Conservation (phyloP, 1,284 basidiomycete species). For the Acaromyces ingoldii region DNA sequence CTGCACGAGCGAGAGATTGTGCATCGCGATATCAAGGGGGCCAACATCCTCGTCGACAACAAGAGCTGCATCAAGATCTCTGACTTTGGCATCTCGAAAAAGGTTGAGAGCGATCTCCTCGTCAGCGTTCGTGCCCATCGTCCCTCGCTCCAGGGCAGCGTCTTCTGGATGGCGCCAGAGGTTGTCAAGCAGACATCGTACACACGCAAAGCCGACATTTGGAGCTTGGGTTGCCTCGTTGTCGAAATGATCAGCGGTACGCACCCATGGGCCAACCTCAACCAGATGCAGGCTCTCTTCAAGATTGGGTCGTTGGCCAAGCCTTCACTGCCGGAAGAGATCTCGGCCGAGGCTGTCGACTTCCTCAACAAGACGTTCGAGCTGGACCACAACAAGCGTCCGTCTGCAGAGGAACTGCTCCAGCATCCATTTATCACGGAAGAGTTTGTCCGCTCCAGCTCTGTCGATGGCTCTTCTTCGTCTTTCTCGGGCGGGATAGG, state of each 20-base stretch:
- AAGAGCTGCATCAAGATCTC: constrained; percentile 98
- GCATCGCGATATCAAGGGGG: constrained; percentile 97
- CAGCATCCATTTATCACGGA: constrained; percentile 39
- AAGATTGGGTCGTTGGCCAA: constrained; percentile 40
- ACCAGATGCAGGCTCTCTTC: constrained; percentile 67
- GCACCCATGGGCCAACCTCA: constrained; percentile 92
- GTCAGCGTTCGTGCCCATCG: constrained; percentile 81
- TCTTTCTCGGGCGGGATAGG: no score
- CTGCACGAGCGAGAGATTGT: constrained; percentile 92
- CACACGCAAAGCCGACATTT: constrained; percentile 93
- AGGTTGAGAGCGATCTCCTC: constrained; percentile 84
- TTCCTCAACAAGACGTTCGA: constrained; percentile 45
- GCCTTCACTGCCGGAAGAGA: constrained; percentile 42
- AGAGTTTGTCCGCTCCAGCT: constrained; percentile 5
- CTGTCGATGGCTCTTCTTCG: background rate
- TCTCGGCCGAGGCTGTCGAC: constrained; percentile 32
- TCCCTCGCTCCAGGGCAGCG: constrained; percentile 89
- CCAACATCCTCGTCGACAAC: constrained; percentile 96
- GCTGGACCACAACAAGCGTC: constrained; percentile 38
- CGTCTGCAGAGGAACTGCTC: constrained; percentile 37
- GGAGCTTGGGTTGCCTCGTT: constrained; percentile 94
- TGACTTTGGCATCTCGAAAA: constrained; percentile 98
- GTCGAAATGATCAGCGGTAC: constrained; percentile 98
- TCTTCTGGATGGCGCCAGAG: constrained; percentile 77
- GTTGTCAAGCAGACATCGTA: constrained; percentile 94